Evolutionary conservation across 2,329 filamentous ascomycete species (phyloP).

Genomic region (Berkeleyomyces rouxiae): DNA sequence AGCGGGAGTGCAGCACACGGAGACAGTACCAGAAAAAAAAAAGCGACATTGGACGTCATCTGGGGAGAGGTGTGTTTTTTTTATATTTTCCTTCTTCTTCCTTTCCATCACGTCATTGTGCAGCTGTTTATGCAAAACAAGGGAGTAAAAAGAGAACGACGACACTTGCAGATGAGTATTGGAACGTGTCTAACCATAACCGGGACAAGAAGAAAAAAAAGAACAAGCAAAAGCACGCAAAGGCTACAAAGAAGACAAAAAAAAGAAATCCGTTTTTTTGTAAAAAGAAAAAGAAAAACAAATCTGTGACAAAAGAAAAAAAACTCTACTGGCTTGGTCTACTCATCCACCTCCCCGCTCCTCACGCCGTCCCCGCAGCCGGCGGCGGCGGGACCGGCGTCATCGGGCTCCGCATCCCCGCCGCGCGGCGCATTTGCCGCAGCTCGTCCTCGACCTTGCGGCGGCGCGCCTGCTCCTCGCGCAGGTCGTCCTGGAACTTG

Average conservation of each 20-base stretch:
- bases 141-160: neutral
- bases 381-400: conserved; percentile 20
- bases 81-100: neutral
- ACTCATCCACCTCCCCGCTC: neutral
- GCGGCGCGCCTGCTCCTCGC: conserved; percentile 32
- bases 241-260: neutral
- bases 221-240: neutral
- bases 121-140: neutral
- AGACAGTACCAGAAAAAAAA: too few relatives aligned
- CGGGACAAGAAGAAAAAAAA: neutral
- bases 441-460: conserved; percentile 36
- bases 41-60: too few relatives aligned
- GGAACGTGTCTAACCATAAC: neutral
- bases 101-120: neutral
- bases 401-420: conserved; percentile 24
- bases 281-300: neutral
- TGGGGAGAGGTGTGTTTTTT: too few relatives aligned
- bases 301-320: neutral
- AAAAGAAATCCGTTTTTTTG: neutral
- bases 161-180: neutral
- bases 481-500: conserved; percentile 38
- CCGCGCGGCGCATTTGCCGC: conserved; percentile 26
- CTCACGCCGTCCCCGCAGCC: neutral
- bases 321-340: neutral
- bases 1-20: too few relatives aligned